Conservation (phyloP, 2,329 filamentous ascomycete genomes). For the Gnomoniopsis sp. region DNA sequence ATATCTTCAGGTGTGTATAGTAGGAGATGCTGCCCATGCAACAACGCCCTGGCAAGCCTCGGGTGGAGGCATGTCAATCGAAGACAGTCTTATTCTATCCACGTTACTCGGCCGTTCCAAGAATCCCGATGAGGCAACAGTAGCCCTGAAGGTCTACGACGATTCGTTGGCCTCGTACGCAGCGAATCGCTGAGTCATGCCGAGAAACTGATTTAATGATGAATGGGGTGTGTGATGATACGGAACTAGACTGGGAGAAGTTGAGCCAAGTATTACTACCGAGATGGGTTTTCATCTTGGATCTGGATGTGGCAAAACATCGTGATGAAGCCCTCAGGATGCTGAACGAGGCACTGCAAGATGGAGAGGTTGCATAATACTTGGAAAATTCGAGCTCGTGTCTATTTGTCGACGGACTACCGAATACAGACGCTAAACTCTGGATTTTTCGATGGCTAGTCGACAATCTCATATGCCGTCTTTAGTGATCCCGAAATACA, state of each 20-base stretch:
- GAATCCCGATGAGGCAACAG: background rate
- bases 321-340: background rate
- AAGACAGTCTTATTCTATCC: slow-evolving; percentile 4
- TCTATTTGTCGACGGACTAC: too few relatives aligned
- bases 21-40: slow-evolving; percentile 4
- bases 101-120: slow-evolving; percentile 1
- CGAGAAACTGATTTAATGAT: background rate
- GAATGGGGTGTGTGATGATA: background rate
- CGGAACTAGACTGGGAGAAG: background rate
- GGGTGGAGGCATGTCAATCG: slow-evolving; percentile 4
- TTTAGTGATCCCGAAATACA: too few relatives aligned
- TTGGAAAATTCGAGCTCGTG: too few relatives aligned
- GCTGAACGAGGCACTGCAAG: too few relatives aligned
- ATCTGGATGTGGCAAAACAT: background rate
- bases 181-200: slow-evolving; percentile 3
- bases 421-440: too few relatives aligned
- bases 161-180: background rate
- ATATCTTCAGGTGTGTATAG: background rate
- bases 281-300: background rate
- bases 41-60: slow-evolving; percentile 3
- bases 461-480: too few relatives aligned
- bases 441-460: too few relatives aligned
- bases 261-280: background rate
- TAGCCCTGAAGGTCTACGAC: background rate
- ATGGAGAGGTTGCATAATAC: too few relatives aligned